Evolutionary conservation across 2,329 filamentous ascomycete species (phyloP).

Genomic region (Colletotrichum chlorophyti): DNA sequence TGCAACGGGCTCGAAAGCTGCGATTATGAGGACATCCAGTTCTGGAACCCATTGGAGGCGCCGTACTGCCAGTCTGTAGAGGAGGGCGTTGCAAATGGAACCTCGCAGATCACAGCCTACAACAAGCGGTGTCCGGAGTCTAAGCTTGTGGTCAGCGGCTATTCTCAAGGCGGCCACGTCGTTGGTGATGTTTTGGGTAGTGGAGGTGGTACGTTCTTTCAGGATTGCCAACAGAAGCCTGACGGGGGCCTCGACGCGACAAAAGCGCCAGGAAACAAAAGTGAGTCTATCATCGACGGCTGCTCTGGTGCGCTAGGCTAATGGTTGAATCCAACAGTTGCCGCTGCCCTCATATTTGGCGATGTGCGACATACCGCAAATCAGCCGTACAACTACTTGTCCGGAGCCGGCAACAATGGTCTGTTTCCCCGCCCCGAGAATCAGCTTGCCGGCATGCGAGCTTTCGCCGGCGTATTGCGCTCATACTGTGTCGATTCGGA

Average conservation of each 20-base stretch:
- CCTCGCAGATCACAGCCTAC: conserved; percentile 46
- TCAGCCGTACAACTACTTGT: conserved; percentile 41
- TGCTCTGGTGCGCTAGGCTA: background rate
- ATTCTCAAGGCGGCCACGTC: conserved; percentile 48
- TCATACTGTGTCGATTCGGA: conserved; percentile 45
- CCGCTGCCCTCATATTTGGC: conserved; percentile 42
- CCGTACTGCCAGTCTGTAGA: conserved; percentile 45
- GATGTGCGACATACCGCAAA: conserved; percentile 41
- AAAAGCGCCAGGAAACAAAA: conserved; percentile 39
- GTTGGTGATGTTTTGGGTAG: conserved; percentile 44
- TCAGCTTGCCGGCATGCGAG: conserved; percentile 37
- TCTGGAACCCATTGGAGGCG: conserved; percentile 36
- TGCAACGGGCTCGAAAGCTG: conserved; percentile 36
- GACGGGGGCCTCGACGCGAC: conserved; percentile 35
- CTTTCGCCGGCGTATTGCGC: conserved; percentile 35
- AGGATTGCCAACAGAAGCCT: conserved; percentile 36
- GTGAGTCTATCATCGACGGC: conserved; percentile 34
- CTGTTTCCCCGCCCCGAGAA: conserved; percentile 38
- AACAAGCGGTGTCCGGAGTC: conserved; percentile 45
- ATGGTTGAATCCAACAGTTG: conserved; percentile 31
- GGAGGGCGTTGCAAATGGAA: conserved; percentile 42
- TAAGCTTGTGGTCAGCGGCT: conserved; percentile 49
- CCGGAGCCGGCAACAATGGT: conserved; percentile 34
- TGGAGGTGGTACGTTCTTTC: conserved; percentile 41
- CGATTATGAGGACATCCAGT: conserved; percentile 42